These are phyloP conservation scores for Parathielavia hyrcaniae DNA, from an alignment of 495 filamentous ascomycete species.

Conservation along the genomic window DNA sequence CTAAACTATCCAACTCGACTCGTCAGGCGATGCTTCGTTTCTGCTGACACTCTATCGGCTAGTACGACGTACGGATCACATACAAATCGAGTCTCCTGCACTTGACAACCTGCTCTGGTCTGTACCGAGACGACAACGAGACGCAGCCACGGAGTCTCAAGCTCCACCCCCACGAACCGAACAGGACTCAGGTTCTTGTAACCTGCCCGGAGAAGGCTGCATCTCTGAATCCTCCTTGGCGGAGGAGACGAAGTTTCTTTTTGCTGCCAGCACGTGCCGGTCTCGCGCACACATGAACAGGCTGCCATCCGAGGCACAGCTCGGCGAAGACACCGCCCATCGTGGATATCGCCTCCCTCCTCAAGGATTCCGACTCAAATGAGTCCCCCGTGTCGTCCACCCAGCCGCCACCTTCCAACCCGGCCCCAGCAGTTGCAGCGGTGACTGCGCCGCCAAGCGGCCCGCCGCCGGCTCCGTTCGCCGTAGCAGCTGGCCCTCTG, in stretches of 20 bases:
- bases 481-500: conserved; percentile 22
- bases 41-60: background rate
- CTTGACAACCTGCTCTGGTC: background rate
- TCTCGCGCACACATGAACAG: conserved; percentile 20
- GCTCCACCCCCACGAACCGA: background rate
- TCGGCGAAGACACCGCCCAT: conserved; percentile 51
- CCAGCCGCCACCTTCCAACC: conserved; percentile 48
- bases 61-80: background rate
- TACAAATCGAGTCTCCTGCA: background rate
- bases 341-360: conserved; percentile 84
- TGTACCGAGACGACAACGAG: background rate
- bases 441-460: conserved; percentile 26
- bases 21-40: background rate
- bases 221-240: conserved; percentile 4
- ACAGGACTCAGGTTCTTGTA: background rate
- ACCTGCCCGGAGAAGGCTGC: background rate
- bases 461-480: conserved; percentile 18
- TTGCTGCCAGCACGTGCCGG: conserved; percentile 11
- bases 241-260: conserved; percentile 5
- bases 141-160: too few species aligned
- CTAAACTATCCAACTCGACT: background rate
- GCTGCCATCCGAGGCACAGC: conserved; percentile 26
- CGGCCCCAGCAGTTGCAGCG: conserved; percentile 41
- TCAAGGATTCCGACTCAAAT: conserved; percentile 76
- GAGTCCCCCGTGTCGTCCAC: conserved; percentile 56